These are phyloP conservation scores for Beauveria rudraprayagi DNA, from an alignment of 2,329 filamentous ascomycete species.

Conservation along the genomic window DNA sequence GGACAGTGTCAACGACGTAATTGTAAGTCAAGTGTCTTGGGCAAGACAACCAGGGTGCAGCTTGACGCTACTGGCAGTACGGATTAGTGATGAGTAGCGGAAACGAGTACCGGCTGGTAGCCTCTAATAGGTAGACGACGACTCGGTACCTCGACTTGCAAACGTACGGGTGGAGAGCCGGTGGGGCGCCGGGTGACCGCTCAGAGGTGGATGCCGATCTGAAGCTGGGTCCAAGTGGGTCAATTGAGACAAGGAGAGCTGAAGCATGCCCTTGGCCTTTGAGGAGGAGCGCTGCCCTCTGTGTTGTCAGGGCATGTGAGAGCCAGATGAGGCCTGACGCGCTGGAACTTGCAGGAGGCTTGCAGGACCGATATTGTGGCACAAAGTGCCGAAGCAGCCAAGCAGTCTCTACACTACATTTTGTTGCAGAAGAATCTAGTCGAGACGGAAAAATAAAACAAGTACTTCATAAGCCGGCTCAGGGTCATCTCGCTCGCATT, in stretches of 20 bases:
- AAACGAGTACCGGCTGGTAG: not conserved
- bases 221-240: conserved; percentile 4
- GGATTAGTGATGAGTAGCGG: not conserved
- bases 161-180: not conserved
- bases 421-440: not conserved
- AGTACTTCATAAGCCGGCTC: not conserved
- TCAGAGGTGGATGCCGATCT: conserved; percentile 6
- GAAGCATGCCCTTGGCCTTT: not conserved
- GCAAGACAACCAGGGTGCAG: not conserved
- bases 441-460: not conserved
- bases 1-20: conserved; percentile 11
- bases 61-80: not conserved
- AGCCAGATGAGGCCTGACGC: not conserved
- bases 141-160: too few relatives aligned
- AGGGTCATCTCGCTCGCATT: not conserved
- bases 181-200: not conserved
- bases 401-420: not conserved
- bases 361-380: not conserved
- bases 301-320: not conserved
- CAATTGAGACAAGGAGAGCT: not conserved
- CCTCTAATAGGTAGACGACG: not conserved
- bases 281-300: not conserved
- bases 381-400: not conserved
- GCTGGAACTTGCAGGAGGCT: conserved; percentile 8
- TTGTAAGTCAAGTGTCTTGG: conserved; percentile 10